Base-by-base conservation (phyloP, 352 stramenopile genomes). In the Plasmopara halstedii region DNA sequence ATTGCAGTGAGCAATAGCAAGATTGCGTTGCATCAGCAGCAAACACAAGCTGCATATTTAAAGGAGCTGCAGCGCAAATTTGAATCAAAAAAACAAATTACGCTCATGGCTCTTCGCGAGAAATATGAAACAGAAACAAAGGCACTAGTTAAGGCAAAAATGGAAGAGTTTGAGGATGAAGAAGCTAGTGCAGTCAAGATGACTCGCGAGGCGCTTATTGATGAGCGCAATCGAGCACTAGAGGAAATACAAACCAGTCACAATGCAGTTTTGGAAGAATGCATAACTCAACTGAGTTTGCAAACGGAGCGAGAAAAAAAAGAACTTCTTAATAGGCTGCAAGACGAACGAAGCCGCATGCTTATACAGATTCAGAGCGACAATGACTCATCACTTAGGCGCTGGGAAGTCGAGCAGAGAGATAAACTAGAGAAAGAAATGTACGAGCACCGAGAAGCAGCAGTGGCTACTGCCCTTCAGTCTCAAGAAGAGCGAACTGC, bases 41-140 rank as follows among this genome's bases (percentile, higher is more conserved):
- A 56, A 21, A 60, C 57, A 32, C 69, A 78, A 38, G 22, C 21
- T 0, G 10, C 41, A 8, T 73, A 77, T 22, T 37, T 85, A 29
- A 62, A 71, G 39, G 70, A 85, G 17, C 52, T 85, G 22, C 63
- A 74, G 46, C 71, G 69, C 34, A 79, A 81, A 47, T 85, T 74
- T 27, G 66, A 80, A 32, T 83, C 71, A 6, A 82, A 76, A 44
- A 79, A 82, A 42, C 66, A 74, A 22, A 58, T 83, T 58, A 46
- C 58, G 21, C 39, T 85, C 3, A 52, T 83, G 32, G 35, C 44
- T 8, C 32, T 84, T 21, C 68, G 65, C 32, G 73, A 82, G 17
- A 53, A 58, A n/a, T 71, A 64, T 39, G 72, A 86, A 33, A 57
- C 47, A 15, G 67, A 85, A 25, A 80, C 71, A 2, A 77, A 81